Evolutionary conservation across 345 rosid species (phyloP), one percentile per base, ranked within the genome.

Genomic region (Eutrema japonicum): DNA sequence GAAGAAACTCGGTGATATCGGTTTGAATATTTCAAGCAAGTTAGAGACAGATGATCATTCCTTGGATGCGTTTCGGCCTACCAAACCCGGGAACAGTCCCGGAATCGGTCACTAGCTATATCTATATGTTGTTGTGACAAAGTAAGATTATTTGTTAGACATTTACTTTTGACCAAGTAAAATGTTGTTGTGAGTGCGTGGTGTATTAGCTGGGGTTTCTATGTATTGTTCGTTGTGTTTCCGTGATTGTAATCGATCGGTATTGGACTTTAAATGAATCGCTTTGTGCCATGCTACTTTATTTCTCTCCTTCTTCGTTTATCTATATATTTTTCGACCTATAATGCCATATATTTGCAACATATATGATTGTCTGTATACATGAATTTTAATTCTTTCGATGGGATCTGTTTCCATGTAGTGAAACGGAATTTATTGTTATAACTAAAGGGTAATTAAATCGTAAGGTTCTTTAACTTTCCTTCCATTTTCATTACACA

Each of bases 11-110:
- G 36, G 2, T 48, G 67, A 42, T 10, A 40, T 7, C 10, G 3
- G 7, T 49, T 58, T 42, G 14, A 50, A 64, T 18, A 30, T 14
- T 36, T 63, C 79, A 45, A 58, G 56, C 12, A 70, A 70, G 59
- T 48, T 70, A 64, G 56, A 14, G 32, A 64, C 47, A 8, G 76
- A 77, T 41, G 76, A 77, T 57, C 80, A 64, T 58, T 77, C 76
- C 6, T n/a, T 66, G 43, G 82, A 83, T 13, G 89, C 80, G 16
- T 80, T 82, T 70, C 83, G 84, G 6, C 87, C 87, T 14, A 85
- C 89, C 29, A 60, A 74, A 2, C 89, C 89, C 1, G 89, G 87
- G 42, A 84, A 85, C 58, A 85, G 89, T 69, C 89, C 89, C 4
- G 89, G 86, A 4, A 86, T 86, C 9, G 92, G 92, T 45, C 92